These are phyloP conservation scores for Decorospora gaudefroyi DNA, from an alignment of 2,329 filamentous ascomycete species.

Conservation along the genomic window DNA sequence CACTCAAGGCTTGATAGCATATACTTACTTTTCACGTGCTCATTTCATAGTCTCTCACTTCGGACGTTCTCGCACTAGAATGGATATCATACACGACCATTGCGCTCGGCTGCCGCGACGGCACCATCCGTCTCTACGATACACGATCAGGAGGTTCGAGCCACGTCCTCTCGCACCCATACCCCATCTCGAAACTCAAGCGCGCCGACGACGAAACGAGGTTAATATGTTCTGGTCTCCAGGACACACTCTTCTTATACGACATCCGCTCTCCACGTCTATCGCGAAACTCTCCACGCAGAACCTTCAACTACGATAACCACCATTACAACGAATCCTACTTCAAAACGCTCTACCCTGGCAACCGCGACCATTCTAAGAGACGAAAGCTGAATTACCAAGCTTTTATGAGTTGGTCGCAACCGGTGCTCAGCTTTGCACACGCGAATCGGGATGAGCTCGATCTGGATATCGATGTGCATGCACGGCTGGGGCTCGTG, in stretches of 20 bases:
- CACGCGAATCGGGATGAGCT: constrained; percentile 34
- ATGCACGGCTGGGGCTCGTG: constrained; percentile 37
- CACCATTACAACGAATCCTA: constrained; percentile 24
- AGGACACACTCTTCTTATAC: constrained; percentile 38
- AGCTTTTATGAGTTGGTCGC: constrained; percentile 21
- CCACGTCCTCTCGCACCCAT: constrained; percentile 34
- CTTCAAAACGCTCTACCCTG: constrained; percentile 17
- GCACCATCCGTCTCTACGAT: constrained; percentile 43
- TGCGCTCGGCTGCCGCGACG: constrained; percentile 40
- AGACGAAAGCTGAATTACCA: constrained; percentile 17
- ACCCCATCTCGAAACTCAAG: constrained; percentile 29
- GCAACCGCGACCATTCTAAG: constrained; percentile 15
- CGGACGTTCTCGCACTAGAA: constrained; percentile 41
- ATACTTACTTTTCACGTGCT: too few species aligned
- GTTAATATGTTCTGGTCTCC: constrained; percentile 34
- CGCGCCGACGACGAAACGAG: constrained; percentile 35
- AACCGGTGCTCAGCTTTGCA: constrained; percentile 36
- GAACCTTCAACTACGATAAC: constrained; percentile 5
- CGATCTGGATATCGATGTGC: constrained; percentile 38
- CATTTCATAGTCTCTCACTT: constrained; percentile 16
- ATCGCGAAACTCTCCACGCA: not conserved
- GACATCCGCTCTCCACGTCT: constrained; percentile 35
- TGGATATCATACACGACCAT: constrained; percentile 43
- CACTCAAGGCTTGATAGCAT: too few species aligned
- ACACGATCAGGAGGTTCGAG: constrained; percentile 30